Evolutionary conservation across 305 asterid species (phyloP).

Genomic region (Plantago coronopus): DNA sequence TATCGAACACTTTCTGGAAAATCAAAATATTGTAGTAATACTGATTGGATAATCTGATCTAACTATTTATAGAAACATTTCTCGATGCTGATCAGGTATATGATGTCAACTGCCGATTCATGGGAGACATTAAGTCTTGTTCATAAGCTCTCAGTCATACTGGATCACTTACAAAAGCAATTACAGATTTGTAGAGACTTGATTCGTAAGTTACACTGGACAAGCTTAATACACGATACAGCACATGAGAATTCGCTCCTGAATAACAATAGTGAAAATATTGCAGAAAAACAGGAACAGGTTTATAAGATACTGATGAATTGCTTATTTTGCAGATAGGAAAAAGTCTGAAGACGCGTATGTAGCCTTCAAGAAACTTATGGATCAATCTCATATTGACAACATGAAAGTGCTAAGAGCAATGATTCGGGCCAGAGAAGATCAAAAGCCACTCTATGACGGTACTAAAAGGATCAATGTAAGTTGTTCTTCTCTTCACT

Average conservation of each 20-base stretch:
- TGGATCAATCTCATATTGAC: conserved; percentile 61
- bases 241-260: neutral
- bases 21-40: too few species aligned
- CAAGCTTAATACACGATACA: too few species aligned
- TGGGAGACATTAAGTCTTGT: conserved; percentile 73
- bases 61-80: too few species aligned
- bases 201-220: conserved; percentile 45
- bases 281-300: neutral
- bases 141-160: conserved; percentile 65
- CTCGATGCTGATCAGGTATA: conserved; percentile 36
- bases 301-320: neutral
- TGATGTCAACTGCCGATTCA: conserved; percentile 53
- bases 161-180: conserved; percentile 50
- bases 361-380: conserved; percentile 40
- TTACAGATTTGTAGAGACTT: conserved; percentile 32
- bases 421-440: conserved; percentile 57
- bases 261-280: too few species aligned
- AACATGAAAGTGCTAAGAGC: conserved; percentile 65
- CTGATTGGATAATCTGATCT: too few species aligned
- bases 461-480: conserved; percentile 59
- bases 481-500: conserved; percentile 9
- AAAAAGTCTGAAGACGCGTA: conserved; percentile 43
- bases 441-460: conserved; percentile 65
- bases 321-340: conserved; percentile 34
- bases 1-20: too few species aligned